Evolutionary conservation across 202 grass and related monocot genomes (phyloP).

Genomic region (Saccharum hybrid): DNA sequence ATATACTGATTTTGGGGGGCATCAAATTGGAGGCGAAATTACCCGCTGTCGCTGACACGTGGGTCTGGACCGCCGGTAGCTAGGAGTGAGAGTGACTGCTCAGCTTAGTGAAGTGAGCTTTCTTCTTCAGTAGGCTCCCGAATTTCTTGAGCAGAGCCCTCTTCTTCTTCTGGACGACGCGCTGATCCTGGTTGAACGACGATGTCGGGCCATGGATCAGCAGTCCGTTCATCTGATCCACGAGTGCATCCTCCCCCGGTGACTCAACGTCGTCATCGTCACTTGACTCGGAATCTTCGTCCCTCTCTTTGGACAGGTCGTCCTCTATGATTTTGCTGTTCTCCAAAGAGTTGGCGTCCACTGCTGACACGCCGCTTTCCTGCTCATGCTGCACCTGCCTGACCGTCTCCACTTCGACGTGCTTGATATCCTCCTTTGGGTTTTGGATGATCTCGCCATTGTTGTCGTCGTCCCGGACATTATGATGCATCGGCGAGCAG

Average conservation of each 20-base stretch:
- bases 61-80: too few relatives aligned
- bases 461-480: conserved; percentile 43
- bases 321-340: conserved; percentile 68
- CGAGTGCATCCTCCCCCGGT: conserved; percentile 49
- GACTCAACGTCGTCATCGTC: conserved; percentile 35
- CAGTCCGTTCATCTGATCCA: conserved; percentile 59
- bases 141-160: conserved; percentile 87
- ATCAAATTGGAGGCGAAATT: neutral
- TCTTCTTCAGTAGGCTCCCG: conserved; percentile 90
- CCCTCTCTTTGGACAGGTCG: conserved; percentile 58
- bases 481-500: conserved; percentile 59
- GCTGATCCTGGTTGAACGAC: conserved; percentile 60
- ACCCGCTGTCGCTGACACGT: neutral
- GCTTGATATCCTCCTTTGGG: conserved; percentile 60
- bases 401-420: conserved; percentile 58
- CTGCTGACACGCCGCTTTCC: neutral
- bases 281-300: conserved; percentile 30
- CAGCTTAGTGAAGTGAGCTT: conserved; percentile 71
- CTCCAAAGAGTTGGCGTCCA: conserved; percentile 46
- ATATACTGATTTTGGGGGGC: too few relatives aligned
- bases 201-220: conserved; percentile 48
- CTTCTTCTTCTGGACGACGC: conserved; percentile 75
- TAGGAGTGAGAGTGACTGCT: conserved; percentile 40
- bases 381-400: conserved; percentile 41
- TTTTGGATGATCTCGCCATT: conserved; percentile 39